Evolutionary conservation across 2,329 filamentous ascomycete genomes (phyloP).

Genomic region (Gaeumannomyces sp.): DNA sequence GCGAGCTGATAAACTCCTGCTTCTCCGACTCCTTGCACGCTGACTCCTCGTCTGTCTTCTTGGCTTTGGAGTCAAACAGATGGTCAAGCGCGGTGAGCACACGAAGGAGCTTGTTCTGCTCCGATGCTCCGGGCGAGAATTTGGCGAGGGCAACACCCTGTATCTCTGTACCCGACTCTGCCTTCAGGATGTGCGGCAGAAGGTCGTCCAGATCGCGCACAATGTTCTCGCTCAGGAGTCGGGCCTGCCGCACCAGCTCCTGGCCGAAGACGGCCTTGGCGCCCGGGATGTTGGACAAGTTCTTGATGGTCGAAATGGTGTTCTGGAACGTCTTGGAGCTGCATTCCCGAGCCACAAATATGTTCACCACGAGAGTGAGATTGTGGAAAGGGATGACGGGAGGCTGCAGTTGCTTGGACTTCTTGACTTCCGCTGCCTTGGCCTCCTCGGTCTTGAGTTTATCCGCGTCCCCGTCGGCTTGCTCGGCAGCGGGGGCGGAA

Average conservation of each 20-base stretch:
- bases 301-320: constrained; percentile 97
- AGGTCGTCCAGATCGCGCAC: constrained; percentile 79
- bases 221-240: constrained; percentile 76
- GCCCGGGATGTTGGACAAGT: constrained; percentile 85
- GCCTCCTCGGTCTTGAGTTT: constrained; percentile 32
- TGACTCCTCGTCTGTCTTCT: constrained; percentile 40
- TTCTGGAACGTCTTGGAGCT: constrained; percentile 98
- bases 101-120: constrained; percentile 91
- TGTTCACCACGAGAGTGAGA: constrained; percentile 88
- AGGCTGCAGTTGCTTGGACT: constrained; percentile 60
- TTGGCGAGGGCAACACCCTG: constrained; percentile 91
- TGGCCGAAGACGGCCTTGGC: constrained; percentile 89
- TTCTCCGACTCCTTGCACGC: constrained; percentile 44
- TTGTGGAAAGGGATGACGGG: constrained; percentile 86
- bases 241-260: constrained; percentile 83
- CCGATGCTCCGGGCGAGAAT: constrained; percentile 91
- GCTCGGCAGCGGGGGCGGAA: constrained; percentile 10
- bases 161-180: constrained; percentile 85
- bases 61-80: constrained; percentile 77
- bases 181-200: constrained; percentile 77
- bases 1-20: constrained; percentile 75
- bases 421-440: constrained; percentile 38
- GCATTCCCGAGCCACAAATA: constrained; percentile 92
- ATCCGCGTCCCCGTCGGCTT: constrained; percentile 21
- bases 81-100: constrained; percentile 93